phyloP scores from a whole-genome alignment of 2,329 filamentous ascomycete genomes.

The Colletotrichum euphorbiae region DNA sequence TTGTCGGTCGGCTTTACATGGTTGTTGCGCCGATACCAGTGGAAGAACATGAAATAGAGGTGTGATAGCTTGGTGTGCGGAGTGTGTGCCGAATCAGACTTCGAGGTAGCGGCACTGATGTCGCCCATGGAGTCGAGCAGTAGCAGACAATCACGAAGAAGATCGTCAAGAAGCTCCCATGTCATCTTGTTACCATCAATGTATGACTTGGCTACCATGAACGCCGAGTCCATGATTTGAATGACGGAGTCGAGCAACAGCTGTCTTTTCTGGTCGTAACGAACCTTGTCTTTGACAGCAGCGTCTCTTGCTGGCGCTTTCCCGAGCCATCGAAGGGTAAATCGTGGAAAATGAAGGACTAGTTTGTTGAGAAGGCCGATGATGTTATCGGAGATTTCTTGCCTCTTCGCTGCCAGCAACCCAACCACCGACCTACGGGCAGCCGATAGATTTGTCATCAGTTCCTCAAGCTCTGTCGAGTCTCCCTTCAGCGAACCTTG shows the following conservation, averaged over 20 bases:
- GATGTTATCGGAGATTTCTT: slow-evolving; percentile 39
- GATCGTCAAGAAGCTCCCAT: slow-evolving; percentile 68
- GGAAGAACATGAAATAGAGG: slow-evolving; percentile 72
- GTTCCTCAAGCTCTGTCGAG: slow-evolving; percentile 68
- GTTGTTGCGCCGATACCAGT: slow-evolving; percentile 45
- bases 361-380: slow-evolving; percentile 64
- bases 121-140: slow-evolving; percentile 66
- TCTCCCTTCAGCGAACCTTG: slow-evolving; percentile 71
- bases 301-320: slow-evolving; percentile 64
- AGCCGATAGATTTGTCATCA: slow-evolving; percentile 67
- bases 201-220: slow-evolving; percentile 66
- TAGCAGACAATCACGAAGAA: slow-evolving; percentile 66
- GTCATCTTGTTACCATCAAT: slow-evolving; percentile 59
- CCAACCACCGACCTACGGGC: slow-evolving; percentile 66
- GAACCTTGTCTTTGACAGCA: slow-evolving; percentile 67
- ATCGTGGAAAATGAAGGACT: slow-evolving; percentile 69
- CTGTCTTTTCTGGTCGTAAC: slow-evolving; percentile 71
- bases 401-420: slow-evolving; percentile 49
- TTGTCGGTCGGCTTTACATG: slow-evolving; percentile 53
- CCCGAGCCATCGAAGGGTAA: slow-evolving; percentile 71
- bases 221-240: slow-evolving; percentile 69
- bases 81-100: slow-evolving; percentile 49
- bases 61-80: slow-evolving; percentile 77
- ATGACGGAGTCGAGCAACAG: slow-evolving; percentile 63
- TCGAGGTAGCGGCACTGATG: slow-evolving; percentile 43